Evolutionary conservation across 768 basidiomycete species (phyloP).

Genomic region (Agaricus subrufescens): DNA sequence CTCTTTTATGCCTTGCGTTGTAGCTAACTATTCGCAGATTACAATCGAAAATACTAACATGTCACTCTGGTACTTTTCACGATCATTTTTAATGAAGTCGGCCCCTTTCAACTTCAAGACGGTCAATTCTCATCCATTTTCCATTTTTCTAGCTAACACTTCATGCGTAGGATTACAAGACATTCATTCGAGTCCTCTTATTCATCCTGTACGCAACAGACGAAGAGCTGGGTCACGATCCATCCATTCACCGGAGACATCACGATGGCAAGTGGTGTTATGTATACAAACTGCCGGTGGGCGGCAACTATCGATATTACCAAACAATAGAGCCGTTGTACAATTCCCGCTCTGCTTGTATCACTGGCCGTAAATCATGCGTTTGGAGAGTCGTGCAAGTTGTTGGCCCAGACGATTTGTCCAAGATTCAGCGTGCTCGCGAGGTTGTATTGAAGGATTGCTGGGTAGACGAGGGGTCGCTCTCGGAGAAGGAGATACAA

Average conservation of each 20-base stretch:
- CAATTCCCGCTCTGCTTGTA: background rate
- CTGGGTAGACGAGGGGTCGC: background rate
- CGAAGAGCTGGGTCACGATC: conserved; percentile 8
- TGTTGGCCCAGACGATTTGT: background rate
- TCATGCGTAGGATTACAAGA: background rate
- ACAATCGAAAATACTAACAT: conserved; percentile 5
- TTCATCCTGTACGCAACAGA: conserved; percentile 2
- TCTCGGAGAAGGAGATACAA: conserved; percentile 14
- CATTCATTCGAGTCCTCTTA: conserved; percentile 4
- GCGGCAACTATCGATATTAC: background rate
- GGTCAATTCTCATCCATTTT: background rate
- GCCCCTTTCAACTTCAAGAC: background rate
- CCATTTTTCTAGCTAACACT: background rate
- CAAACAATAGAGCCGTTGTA: background rate
- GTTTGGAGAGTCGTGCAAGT: conserved; percentile 11
- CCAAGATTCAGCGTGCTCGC: background rate
- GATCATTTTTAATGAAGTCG: conserved; percentile 7
- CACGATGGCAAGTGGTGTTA: background rate
- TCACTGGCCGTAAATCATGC: conserved; percentile 13
- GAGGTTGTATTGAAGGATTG: background rate
- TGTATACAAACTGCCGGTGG: background rate
- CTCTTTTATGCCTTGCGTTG: too few relatives aligned
- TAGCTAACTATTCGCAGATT: background rate
- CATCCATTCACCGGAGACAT: background rate
- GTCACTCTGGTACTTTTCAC: conserved; percentile 10